phyloP scores from a whole-genome alignment of 352 stramenopile species.

The Peronospora farinosa region DNA sequence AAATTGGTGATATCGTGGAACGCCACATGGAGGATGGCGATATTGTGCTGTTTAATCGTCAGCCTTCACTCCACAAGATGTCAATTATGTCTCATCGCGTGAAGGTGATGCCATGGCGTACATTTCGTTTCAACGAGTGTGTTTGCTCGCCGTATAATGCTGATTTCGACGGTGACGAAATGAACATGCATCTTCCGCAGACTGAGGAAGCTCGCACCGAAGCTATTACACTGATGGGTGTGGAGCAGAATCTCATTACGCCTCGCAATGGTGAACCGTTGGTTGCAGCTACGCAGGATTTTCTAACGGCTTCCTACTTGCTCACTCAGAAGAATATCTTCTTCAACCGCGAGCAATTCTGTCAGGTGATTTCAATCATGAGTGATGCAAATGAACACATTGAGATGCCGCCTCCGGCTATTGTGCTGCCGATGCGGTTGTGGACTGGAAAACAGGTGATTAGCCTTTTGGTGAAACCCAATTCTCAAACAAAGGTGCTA shows the following conservation, averaged over 20 bases:
- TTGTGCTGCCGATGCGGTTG: constrained; percentile 72
- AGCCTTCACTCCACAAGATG: constrained; percentile 99
- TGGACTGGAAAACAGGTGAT: constrained; percentile 99
- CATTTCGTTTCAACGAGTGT: constrained; percentile 99
- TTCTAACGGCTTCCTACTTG: constrained; percentile 97
- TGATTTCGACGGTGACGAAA: constrained; percentile 99
- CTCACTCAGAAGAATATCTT: constrained; percentile 99
- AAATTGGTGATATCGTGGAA: constrained; percentile 98
- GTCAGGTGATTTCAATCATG: constrained; percentile 92
- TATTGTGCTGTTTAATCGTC: constrained; percentile 99
- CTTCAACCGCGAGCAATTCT: constrained; percentile 96
- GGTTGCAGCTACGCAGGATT: constrained; percentile 98
- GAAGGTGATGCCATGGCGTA: constrained; percentile 95
- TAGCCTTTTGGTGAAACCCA: constrained; percentile 83
- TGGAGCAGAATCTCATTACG: constrained; percentile 97
- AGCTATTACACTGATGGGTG: constrained; percentile 95
- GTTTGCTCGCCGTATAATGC: constrained; percentile 99
- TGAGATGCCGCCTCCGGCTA: constrained; percentile 68
- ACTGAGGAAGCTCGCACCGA: constrained; percentile 98
- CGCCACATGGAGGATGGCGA: constrained; percentile 99
- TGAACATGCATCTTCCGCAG: constrained; percentile 99
- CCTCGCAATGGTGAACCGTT: constrained; percentile 97
- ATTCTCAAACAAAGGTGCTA: constrained; percentile 73
- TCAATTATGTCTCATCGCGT: constrained; percentile 95
- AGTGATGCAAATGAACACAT: constrained; percentile 94